Conservation (phyloP, 805 yeast species). For the Saturnispora diversa region DNA sequence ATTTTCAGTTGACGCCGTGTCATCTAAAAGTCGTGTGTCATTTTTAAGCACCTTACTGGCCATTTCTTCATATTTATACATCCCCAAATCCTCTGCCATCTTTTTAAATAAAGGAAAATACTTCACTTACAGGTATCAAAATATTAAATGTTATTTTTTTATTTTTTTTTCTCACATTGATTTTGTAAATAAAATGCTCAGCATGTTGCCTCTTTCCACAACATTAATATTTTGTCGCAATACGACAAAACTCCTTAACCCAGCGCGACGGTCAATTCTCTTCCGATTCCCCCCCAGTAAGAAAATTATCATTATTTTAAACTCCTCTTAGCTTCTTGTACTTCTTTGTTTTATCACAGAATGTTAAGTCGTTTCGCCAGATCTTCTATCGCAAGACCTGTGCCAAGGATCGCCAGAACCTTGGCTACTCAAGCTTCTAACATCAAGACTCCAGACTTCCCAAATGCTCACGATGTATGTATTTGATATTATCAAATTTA, state of each 20-base stretch:
- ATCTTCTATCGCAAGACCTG: conserved; percentile 8
- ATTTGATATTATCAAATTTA: not conserved
- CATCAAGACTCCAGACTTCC: conserved; percentile 6
- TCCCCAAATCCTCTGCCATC: conserved; percentile 16
- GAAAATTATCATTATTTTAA: not conserved
- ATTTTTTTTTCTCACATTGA: too few species aligned
- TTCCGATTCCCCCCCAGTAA: not conserved
- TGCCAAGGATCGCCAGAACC: conserved; percentile 11
- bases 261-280: not conserved
- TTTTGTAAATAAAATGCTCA: not conserved
- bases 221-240: not conserved
- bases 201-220: not conserved
- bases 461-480: conserved; percentile 10
- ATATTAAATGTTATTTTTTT: too few species aligned
- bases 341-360: not conserved
- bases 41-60: conserved; percentile 62
- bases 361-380: conserved; percentile 15
- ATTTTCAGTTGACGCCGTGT: conserved; percentile 32
- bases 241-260: not conserved
- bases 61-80: conserved; percentile 63
- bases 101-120: not conserved
- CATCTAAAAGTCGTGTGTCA: conserved; percentile 45
- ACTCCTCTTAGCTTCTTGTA: not conserved
- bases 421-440: conserved; percentile 27
- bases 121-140: too few species aligned